Percentiles rank a stretch among this genome's conserved stretches.
Evolutionary conservation across 441 rosid genomes (phyloP).

Genomic region (Gossypium trilobum): DNA sequence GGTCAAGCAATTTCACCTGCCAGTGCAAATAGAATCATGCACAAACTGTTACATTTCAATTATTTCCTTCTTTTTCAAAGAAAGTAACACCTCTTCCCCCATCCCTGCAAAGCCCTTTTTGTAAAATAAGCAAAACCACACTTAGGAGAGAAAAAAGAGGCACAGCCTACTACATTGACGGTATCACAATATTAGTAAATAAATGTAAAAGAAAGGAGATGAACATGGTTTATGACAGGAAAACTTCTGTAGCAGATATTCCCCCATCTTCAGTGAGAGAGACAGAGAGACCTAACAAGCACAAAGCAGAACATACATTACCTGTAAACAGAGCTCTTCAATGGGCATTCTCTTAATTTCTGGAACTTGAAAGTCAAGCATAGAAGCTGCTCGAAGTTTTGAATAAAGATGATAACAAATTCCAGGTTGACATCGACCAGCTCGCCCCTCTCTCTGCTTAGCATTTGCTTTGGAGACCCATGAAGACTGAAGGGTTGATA

Average conservation of each 20-base stretch:
- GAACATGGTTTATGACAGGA: not conserved
- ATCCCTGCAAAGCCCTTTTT: not conserved
- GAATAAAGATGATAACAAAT: constrained; percentile 90
- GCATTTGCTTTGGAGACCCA: constrained; percentile 98
- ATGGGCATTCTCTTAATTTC: constrained; percentile 90
- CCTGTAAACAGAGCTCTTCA: constrained; percentile 96
- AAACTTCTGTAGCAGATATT: not conserved
- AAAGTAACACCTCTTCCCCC: not conserved
- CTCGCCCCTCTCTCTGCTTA: constrained; percentile 92
- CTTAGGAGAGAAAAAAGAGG: not conserved
- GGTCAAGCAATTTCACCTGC: constrained; percentile 87
- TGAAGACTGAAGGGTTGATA: constrained; percentile 85
- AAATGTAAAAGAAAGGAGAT: not conserved
- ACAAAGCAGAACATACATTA: constrained; percentile 18
- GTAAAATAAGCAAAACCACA: not conserved
- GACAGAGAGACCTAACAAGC: not conserved
- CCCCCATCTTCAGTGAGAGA: not conserved
- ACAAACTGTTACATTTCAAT: constrained; percentile 15
- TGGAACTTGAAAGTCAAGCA: constrained; percentile 81
- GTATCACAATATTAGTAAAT: not conserved
- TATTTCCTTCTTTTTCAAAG: not conserved
- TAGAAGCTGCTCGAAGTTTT: constrained; percentile 61
- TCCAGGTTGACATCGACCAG: constrained; percentile 98
- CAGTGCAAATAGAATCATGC: constrained; percentile 15
- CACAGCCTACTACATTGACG: not conserved